phyloP scores from a whole-genome alignment of 2,329 filamentous ascomycete genomes.

The Colletotrichum theobromicola region DNA sequence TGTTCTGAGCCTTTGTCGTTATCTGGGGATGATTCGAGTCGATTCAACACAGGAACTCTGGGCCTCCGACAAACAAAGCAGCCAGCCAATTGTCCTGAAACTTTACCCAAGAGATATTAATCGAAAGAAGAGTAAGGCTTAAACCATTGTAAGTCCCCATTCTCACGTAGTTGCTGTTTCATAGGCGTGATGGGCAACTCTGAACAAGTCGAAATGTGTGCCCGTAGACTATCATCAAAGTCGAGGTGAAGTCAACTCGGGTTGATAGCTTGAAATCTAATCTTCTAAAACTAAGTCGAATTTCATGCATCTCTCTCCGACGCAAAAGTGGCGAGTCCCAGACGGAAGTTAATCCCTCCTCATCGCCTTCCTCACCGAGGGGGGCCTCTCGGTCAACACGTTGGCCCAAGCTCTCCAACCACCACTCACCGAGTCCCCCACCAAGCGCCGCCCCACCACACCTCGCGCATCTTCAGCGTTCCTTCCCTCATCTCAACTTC shows the following conservation, averaged over 20 bases:
- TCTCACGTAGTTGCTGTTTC: too few relatives aligned
- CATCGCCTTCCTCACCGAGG: neutral
- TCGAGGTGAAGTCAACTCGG: too few relatives aligned
- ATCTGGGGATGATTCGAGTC: neutral
- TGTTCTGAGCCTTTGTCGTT: neutral
- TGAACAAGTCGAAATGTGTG: too few relatives aligned
- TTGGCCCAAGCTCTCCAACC: neutral
- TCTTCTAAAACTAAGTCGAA: rapidly evolving
- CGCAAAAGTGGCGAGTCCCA: neutral
- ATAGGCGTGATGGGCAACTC: too few relatives aligned
- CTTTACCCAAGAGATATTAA: rapidly evolving
- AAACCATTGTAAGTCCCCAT: too few relatives aligned
- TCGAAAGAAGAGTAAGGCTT: neutral
- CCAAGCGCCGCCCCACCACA: neutral
- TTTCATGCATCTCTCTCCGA: neutral
- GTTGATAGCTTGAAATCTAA: too few relatives aligned
- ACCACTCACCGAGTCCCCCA: conserved; percentile 1
- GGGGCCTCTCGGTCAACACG: neutral
- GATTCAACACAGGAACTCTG: neutral
- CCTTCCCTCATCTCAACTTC: neutral
- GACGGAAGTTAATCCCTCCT: neutral
- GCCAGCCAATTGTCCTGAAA: neutral
- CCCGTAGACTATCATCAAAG: too few relatives aligned
- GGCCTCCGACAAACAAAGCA: neutral
- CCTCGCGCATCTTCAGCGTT: neutral